phyloP scores from a whole-genome alignment of 2,329 filamentous ascomycete species.

The Trichocomaceae sp. region DNA sequence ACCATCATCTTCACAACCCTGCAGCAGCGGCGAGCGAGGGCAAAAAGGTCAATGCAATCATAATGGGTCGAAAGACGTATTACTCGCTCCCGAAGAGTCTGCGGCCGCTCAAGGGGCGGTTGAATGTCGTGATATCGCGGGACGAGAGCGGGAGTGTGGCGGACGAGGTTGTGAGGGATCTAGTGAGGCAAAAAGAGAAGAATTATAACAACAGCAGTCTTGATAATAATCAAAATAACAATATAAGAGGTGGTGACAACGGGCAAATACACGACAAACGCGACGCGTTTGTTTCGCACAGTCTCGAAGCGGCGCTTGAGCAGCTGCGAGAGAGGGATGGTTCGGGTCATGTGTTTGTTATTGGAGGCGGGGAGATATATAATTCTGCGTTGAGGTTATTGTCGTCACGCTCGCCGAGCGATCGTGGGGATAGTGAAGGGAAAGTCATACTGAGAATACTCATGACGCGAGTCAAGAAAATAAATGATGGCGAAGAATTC shows the following conservation, averaged over 20 bases:
- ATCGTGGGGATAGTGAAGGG: not conserved
- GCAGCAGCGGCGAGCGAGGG: constrained; percentile 16
- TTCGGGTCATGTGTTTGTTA: constrained; percentile 66
- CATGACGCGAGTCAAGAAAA: constrained; percentile 35
- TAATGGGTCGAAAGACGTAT: constrained; percentile 98
- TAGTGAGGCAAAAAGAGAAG: constrained; percentile 25
- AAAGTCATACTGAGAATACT: constrained; percentile 28
- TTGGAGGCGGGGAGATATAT: constrained; percentile 87
- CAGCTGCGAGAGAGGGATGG: constrained; percentile 25
- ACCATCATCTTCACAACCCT: too few species aligned
- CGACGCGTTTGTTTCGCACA: constrained; percentile 47
- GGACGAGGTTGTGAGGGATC: constrained; percentile 29
- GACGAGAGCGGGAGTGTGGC: constrained; percentile 26
- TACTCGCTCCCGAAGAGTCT: constrained; percentile 76
- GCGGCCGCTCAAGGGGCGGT: constrained; percentile 68
- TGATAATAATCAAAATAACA: not conserved
- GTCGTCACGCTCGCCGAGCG: constrained; percentile 4
- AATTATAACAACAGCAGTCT: not conserved
- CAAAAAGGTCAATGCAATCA: constrained; percentile 59
- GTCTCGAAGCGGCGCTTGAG: constrained; percentile 53
- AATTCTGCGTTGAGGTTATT: constrained; percentile 52
- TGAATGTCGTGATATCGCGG: constrained; percentile 75
- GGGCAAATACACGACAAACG: constrained; percentile 17
- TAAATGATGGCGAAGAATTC: constrained; percentile 21
- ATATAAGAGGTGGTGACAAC: constrained; percentile 8